Base-by-base conservation (phyloP, 768 basidiomycete genomes). In the Suillus subalutaceus region DNA sequence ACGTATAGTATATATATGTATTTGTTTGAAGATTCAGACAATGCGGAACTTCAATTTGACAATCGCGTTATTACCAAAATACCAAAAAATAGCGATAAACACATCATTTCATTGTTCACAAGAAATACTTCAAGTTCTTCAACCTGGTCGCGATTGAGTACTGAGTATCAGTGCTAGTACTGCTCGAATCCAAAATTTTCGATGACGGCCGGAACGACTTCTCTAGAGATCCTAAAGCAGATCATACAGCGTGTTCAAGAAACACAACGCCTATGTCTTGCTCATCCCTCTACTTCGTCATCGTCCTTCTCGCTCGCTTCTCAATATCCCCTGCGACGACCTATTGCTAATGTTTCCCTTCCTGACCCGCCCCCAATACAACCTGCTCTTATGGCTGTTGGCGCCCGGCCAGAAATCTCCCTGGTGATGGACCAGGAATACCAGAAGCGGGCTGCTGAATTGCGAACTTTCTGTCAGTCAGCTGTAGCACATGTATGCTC, bases 331-430 rank as follows among this genome's bases (percentile, higher is more conserved):
- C 58, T 0, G 6, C 46, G 30, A 7, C 37, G 30, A 12, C n/a
- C 59, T 26, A 15, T 50, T 2, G n/a, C 13, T 10, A 18, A n/a
- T 15, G n/a, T 65, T 1, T 12, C 46, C 9, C 48, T 68, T 40
- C 68, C 68, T 6, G 56, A 69, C 7, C 40, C 68, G 0, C 67
- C 67, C 2, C n/a, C 68, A 12, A 20, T 68, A 10, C 58, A 10
- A 4, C 52, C 52, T 0, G 37, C 52, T 3, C 67, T 68, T 0
- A 3, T 68, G 0, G 30, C 50, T 15, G 23, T 48, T 15, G 68
- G 68, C 16, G 67, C 63, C 3, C 2, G 4, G 30, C 44, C 57
- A 1, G 59, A 40, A 8, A 30, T 60, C 1, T 58, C 63, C 0
- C 26, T 38, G 6, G 67, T 53, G 3, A 60, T 68, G 2, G 67